Percentiles rank a stretch among this genome's conserved stretches.
Evolutionary conservation across 768 basidiomycete genomes (phyloP).

Genomic region (Amanita pallidorosea): DNA sequence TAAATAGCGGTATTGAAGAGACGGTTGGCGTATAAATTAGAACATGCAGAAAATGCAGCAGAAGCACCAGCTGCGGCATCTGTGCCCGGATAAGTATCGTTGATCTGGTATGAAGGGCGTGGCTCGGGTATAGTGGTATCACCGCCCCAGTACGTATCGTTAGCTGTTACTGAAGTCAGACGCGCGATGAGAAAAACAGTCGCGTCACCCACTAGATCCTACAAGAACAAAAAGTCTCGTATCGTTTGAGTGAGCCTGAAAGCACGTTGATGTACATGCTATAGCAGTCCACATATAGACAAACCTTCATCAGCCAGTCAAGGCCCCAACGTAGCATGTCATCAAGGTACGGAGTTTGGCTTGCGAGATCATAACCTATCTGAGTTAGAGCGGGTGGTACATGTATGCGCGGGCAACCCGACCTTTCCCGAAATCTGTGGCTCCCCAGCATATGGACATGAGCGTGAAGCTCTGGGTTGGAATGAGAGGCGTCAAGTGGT

Average conservation of each 20-base stretch:
- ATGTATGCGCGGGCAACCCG: slow-evolving; percentile 1
- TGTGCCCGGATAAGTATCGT: slow-evolving; percentile 74
- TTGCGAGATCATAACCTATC: slow-evolving; percentile 70
- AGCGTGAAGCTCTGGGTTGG: slow-evolving; percentile 58
- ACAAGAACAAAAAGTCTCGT: slow-evolving; percentile 72
- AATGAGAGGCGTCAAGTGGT: not conserved
- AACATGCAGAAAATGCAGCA: slow-evolving; percentile 82
- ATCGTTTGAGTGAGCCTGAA: slow-evolving; percentile 68
- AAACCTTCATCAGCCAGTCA: slow-evolving; percentile 84
- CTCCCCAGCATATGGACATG: slow-evolving; percentile 88
- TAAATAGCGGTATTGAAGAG: slow-evolving; percentile 39
- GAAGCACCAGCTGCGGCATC: slow-evolving; percentile 80
- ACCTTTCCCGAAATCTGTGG: slow-evolving; percentile 75
- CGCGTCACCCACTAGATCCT: slow-evolving; percentile 38
- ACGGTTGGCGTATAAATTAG: slow-evolving; percentile 63
- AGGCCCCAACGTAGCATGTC: slow-evolving; percentile 84
- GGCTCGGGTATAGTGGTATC: slow-evolving; percentile 67
- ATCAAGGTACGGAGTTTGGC: slow-evolving; percentile 89
- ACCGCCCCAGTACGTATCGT: slow-evolving; percentile 85
- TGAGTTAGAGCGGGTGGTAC: not conserved
- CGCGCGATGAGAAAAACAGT: not conserved
- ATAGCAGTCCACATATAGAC: slow-evolving; percentile 8
- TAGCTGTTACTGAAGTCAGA: slow-evolving; percentile 35
- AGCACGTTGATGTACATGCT: not conserved
- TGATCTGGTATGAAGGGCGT: slow-evolving; percentile 72